Conservation (phyloP, 192 early-diverging fungal genomes). For the Backusella sp. region DNA sequence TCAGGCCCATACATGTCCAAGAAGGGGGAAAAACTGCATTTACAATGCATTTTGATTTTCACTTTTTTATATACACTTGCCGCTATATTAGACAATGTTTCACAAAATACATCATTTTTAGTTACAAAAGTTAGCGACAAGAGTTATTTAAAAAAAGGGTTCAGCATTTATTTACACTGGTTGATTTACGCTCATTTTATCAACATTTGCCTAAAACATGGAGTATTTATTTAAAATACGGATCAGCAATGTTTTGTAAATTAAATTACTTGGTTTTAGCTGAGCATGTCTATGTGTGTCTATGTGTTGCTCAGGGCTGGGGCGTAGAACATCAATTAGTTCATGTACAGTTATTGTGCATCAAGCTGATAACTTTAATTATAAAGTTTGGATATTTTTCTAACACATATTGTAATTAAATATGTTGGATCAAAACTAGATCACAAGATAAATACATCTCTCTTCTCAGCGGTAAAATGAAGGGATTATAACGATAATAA, state of each 20-base stretch:
- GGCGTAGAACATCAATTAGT: neutral
- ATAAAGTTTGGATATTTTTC: neutral
- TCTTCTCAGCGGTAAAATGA: neutral
- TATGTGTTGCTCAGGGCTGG: neutral
- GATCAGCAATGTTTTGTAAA: neutral
- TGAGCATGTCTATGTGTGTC: neutral
- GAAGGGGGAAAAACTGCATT: neutral
- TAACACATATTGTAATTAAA: neutral
- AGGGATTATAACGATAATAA: neutral
- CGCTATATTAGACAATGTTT: neutral
- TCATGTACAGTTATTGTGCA: neutral
- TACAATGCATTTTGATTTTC: neutral
- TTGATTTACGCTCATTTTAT: neutral
- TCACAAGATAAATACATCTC: neutral
- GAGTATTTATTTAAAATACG: neutral
- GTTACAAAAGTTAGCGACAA: neutral
- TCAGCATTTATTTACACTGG: neutral
- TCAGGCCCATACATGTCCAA: neutral
- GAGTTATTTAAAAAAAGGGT: neutral
- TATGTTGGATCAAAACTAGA: neutral
- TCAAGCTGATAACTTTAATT: neutral
- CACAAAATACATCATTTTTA: neutral
- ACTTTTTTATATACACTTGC: neutral
- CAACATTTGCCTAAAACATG: neutral
- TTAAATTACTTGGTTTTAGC: neutral